A percentile compares a stretch with the other conserved stretches of the same genome.
Conservation (phyloP, 768 basidiomycete species). For the Gymnopilus dilepis region DNA sequence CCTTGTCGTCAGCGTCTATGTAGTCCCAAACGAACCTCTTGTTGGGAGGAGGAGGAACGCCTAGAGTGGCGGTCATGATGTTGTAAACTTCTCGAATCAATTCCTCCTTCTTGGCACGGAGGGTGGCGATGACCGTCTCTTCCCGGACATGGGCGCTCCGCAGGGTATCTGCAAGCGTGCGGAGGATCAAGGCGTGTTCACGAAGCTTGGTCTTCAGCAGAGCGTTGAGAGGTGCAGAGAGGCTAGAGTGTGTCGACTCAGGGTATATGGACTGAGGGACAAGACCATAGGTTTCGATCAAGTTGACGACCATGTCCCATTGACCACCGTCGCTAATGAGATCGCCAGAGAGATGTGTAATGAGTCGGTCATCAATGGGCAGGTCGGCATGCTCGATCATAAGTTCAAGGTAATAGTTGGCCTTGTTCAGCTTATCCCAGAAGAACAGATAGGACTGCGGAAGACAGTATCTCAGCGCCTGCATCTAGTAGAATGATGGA, state of each 20-base stretch:
- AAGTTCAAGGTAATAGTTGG: conserved; percentile 91
- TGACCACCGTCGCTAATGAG: conserved; percentile 93
- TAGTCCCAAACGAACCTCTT: conserved; percentile 88
- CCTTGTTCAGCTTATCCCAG: conserved; percentile 95
- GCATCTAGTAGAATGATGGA: not conserved
- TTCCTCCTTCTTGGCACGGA: conserved; percentile 84
- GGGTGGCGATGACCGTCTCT: conserved; percentile 52
- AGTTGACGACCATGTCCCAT: conserved; percentile 86
- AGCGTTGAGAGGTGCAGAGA: conserved; percentile 71
- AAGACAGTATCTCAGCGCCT: conserved; percentile 3
- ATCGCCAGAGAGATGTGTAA: conserved; percentile 74
- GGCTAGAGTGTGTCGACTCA: conserved; percentile 83
- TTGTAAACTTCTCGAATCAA: conserved; percentile 85
- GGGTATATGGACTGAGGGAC: conserved; percentile 85
- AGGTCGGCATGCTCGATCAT: conserved; percentile 81
- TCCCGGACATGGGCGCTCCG: conserved; percentile 51
- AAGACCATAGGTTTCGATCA: conserved; percentile 76
- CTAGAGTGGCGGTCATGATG: conserved; percentile 84
- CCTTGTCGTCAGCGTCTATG: conserved; percentile 79
- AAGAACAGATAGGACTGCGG: conserved; percentile 87
- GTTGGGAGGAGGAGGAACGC: conserved; percentile 79
- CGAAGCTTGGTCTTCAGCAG: conserved; percentile 91
- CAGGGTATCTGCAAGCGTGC: conserved; percentile 62
- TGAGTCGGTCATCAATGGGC: conserved; percentile 83
- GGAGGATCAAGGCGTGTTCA: conserved; percentile 86